Conservation (phyloP, 1,284 basidiomycete species). For the Sporisorium reilianum region DNA sequence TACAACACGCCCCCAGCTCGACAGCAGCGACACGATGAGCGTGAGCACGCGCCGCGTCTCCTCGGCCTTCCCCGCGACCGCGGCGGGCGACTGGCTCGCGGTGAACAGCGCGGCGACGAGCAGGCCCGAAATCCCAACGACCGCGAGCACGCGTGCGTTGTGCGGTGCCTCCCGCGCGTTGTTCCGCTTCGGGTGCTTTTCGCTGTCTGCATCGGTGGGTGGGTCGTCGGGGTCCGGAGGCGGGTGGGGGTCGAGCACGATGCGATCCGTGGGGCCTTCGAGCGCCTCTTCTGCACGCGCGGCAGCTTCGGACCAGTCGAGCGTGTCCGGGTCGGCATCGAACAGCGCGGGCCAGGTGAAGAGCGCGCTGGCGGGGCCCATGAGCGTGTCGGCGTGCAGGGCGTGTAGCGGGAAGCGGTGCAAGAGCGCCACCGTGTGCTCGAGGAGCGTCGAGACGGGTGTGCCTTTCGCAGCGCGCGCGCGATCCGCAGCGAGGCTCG, state of each 20-base stretch:
- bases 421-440: conserved; percentile 25
- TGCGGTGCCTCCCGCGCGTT: not conserved
- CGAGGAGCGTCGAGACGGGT: conserved; percentile 25
- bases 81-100: conserved; percentile 2
- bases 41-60: conserved; percentile 27
- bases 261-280: conserved; percentile 17
- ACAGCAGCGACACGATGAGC: conserved; percentile 31
- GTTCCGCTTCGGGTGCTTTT: not conserved
- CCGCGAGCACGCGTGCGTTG: conserved; percentile 28
- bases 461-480: conserved; percentile 9
- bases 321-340: not conserved
- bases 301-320: conserved; percentile 12
- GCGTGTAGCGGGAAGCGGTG: conserved; percentile 15
- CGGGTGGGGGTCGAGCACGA: conserved; percentile 42
- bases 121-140: conserved; percentile 43
- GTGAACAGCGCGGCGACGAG: conserved; percentile 36
- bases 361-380: conserved; percentile 51
- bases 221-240: not conserved
- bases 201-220: not conserved
- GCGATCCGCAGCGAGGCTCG: conserved; percentile 33
- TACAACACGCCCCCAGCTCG: conserved; percentile 31
- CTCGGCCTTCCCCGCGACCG: conserved; percentile 1
- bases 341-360: conserved; percentile 48
- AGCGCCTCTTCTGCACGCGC: conserved; percentile 10
- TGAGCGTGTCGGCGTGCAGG: conserved; percentile 30